Percentiles rank a stretch among this genome's conserved stretches.
Evolutionary conservation across 441 rosid genomes (phyloP).

Genomic region (Theobroma grandiflorum): DNA sequence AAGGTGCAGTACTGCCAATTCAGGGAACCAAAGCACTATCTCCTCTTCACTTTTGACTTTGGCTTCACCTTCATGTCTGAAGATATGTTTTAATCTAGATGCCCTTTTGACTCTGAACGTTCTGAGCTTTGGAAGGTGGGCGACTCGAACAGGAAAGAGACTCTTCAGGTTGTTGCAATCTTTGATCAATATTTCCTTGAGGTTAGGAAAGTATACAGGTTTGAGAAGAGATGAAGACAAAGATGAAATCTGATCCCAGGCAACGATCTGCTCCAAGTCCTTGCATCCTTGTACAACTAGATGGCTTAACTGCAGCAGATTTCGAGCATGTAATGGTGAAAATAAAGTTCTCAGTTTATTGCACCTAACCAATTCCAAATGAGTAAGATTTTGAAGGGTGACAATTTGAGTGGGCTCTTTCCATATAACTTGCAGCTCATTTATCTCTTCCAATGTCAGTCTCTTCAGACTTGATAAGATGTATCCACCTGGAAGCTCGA

Average conservation of each 20-base stretch:
- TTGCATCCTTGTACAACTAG: background rate
- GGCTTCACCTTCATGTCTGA: background rate
- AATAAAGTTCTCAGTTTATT: background rate
- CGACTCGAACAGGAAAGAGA: background rate
- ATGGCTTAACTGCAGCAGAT: background rate
- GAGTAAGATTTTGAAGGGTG: constrained; percentile 1
- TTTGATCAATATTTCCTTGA: background rate
- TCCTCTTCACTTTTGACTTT: background rate
- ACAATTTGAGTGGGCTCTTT: background rate
- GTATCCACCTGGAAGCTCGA: background rate
- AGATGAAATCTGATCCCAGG: background rate
- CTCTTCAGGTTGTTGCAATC: constrained; percentile 1
- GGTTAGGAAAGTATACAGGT: constrained; percentile 4
- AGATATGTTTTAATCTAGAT: background rate
- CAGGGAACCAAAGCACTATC: background rate
- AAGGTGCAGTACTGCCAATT: background rate
- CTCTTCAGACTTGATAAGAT: background rate
- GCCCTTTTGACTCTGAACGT: background rate
- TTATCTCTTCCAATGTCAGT: background rate
- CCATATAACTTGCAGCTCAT: background rate
- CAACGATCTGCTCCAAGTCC: background rate
- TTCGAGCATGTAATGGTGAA: background rate
- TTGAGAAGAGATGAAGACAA: background rate
- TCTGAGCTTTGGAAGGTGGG: background rate
- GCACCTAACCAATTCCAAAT: background rate